Conservation (phyloP, 2,329 filamentous ascomycete genomes). For the Didymella keratinophila region DNA sequence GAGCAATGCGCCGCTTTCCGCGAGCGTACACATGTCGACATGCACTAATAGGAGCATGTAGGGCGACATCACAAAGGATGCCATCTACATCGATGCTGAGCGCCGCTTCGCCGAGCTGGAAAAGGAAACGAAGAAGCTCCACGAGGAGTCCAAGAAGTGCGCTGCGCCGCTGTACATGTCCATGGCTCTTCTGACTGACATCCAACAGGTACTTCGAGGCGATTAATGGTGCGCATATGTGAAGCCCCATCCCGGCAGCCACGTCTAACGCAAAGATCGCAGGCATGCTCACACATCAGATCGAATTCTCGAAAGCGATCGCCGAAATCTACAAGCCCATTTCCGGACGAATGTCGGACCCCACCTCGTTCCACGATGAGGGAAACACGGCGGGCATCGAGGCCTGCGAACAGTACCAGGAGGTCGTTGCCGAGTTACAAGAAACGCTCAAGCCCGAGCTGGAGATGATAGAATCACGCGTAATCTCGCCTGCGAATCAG, state of each 20-base stretch:
- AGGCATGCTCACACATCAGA: conserved; percentile 96
- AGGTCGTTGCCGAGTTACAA: conserved; percentile 87
- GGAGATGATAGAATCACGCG: conserved; percentile 93
- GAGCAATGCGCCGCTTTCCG: conserved; percentile 32
- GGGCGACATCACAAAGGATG: conserved; percentile 93
- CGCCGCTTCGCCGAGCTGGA: conserved; percentile 93
- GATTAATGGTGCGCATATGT: conserved; percentile 74
- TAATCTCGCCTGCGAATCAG: conserved; percentile 92
- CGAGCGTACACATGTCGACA: conserved; percentile 15
- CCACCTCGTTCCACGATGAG: conserved; percentile 79
- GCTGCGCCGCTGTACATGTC: conserved; percentile 13
- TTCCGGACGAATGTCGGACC: conserved; percentile 93
- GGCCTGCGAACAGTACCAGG: conserved; percentile 96
- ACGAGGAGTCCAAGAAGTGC: conserved; percentile 91
- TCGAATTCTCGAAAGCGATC: conserved; percentile 96
- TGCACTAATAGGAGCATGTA: conserved; percentile 39
- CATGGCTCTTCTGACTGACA: conserved; percentile 30
- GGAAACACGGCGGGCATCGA: conserved; percentile 92
- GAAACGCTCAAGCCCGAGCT: conserved; percentile 88
- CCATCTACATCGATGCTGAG: conserved; percentile 93
- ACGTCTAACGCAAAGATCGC: conserved; percentile 21
- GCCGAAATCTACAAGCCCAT: conserved; percentile 98
- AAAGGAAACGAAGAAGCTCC: conserved; percentile 92
- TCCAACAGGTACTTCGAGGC: conserved; percentile 79
- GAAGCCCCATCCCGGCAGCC: not conserved